Evolutionary conservation across 176 grass and related monocot species (phyloP), one percentile per base, ranked within the genome.

Genomic region (Oryza meyeriana): DNA sequence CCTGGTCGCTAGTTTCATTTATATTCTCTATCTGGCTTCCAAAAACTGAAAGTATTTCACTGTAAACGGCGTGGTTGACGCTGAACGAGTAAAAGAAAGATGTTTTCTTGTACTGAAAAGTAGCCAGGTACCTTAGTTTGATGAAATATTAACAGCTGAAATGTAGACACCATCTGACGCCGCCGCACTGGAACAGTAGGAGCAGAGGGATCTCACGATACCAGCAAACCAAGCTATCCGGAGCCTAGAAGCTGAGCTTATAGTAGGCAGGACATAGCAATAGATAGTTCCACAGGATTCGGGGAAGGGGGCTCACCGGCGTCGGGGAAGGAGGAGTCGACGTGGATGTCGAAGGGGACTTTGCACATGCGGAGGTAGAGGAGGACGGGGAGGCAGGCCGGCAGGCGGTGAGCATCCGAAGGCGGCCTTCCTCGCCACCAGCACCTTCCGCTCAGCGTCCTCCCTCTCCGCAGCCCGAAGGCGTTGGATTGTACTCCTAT

Each of bases 341-440:
- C 75, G 45, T 94, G 80, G 81, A 98, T 73, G 68, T 80, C 80
- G 81, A 98, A 92, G 87, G 89, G 77, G 80, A 90, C 74, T 47
- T 89, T 58, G 71, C 92, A 82, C 80, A 98, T 82, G 81, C 91
- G 90, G 78, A 98, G 95, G 90, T 98, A 94, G 35, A 94, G 84
- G 88, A 89, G 76, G 9, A 84, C 95, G 48, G 95, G 90, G 66
- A 98, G 90, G 86, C 95, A 94, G 44, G 67, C 27, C 12, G 95
- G 81, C 95, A 98, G 36, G 84, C 86, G n/a, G 90, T 98, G 20
- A 92, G 95, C 34, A 98, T 30, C 86, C 92, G 59, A 98, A 98
- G 41, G 75, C 82, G n/a, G 87, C 80, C 77, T 93, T 98, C 64
- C 95, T 84, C 59, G 84, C 88, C 44, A 98, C 95, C 73, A 98